Conservation (phyloP, 2,329 filamentous ascomycete genomes). For the Scortechinia acanthostroma region DNA sequence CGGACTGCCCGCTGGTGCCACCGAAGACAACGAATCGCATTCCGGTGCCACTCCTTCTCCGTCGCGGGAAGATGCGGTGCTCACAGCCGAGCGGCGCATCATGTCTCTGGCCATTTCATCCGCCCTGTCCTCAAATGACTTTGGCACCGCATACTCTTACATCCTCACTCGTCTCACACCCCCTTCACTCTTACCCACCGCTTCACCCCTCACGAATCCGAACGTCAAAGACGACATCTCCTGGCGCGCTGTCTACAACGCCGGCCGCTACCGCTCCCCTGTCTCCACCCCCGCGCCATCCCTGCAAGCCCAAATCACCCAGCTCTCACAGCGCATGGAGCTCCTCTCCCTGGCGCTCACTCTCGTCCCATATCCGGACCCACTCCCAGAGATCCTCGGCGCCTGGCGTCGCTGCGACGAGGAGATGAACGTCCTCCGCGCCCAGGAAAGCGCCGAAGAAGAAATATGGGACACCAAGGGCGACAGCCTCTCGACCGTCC, state of each 20-base stretch:
- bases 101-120: constrained; percentile 27
- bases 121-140: constrained; percentile 39
- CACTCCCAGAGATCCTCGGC: constrained; percentile 50
- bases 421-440: constrained; percentile 43
- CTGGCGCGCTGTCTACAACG: constrained; percentile 57
- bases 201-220: constrained; percentile 13
- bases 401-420: constrained; percentile 59
- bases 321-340: constrained; percentile 57
- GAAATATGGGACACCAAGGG: constrained; percentile 47
- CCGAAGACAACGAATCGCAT: background rate
- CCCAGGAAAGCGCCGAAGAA: constrained; percentile 45
- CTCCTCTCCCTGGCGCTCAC: constrained; percentile 53
- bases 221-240: constrained; percentile 42
- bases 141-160: constrained; percentile 61
- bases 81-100: constrained; percentile 32
- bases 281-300: constrained; percentile 18
- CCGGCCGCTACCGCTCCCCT: constrained; percentile 41
- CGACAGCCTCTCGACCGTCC: constrained; percentile 27
- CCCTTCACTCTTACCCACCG: constrained; percentile 11
- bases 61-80: constrained; percentile 12
- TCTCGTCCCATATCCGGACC: constrained; percentile 43
- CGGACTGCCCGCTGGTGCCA: constrained; percentile 11
- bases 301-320: constrained; percentile 33
- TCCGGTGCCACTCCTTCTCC: background rate
- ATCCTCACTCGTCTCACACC: constrained; percentile 47